These are phyloP conservation scores for Lactarius evosmus DNA, from an alignment of 768 basidiomycete genomes.

Conservation along the genomic window DNA sequence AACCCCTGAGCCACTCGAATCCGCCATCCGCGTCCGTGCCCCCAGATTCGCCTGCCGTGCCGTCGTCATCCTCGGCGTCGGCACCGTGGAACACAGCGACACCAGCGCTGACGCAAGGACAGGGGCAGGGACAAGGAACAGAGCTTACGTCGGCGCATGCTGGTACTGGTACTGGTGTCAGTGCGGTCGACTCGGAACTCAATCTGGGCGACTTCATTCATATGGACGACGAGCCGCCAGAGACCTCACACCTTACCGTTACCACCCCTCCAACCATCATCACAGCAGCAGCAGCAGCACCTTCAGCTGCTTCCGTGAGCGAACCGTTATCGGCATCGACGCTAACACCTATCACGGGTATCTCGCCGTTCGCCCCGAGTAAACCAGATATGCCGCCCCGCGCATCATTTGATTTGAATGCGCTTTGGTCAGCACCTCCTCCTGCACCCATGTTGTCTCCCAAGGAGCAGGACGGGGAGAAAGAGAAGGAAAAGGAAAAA, in stretches of 20 bases:
- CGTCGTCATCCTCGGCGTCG: slow-evolving; percentile 32
- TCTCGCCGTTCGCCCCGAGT: slow-evolving; percentile 37
- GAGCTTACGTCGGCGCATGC: slow-evolving; percentile 34
- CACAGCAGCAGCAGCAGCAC: background rate
- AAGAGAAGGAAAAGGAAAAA: slow-evolving; percentile 53
- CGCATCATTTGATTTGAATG: slow-evolving; percentile 65
- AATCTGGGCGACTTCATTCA: slow-evolving; percentile 29
- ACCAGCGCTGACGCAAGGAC: slow-evolving; percentile 49
- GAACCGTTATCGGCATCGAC: slow-evolving; percentile 25
- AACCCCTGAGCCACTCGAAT: slow-evolving; percentile 28
- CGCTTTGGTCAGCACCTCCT: slow-evolving; percentile 60
- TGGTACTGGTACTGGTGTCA: slow-evolving; percentile 37
- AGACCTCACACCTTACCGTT: slow-evolving; percentile 1
- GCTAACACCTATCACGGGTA: slow-evolving; percentile 31
- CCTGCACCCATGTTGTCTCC: slow-evolving; percentile 24
- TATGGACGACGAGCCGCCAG: slow-evolving; percentile 29
- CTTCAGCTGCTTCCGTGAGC: slow-evolving; percentile 11
- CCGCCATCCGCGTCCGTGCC: slow-evolving; percentile 50
- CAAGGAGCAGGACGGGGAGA: slow-evolving; percentile 27
- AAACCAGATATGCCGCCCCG: slow-evolving; percentile 45
- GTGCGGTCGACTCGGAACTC: slow-evolving; percentile 21
- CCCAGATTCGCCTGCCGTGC: slow-evolving; percentile 64
- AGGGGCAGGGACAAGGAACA: slow-evolving; percentile 31
- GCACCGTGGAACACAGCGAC: slow-evolving; percentile 60
- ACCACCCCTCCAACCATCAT: background rate